Conservation (phyloP, 2,329 filamentous ascomycete genomes). For the Elsinoe australis region DNA sequence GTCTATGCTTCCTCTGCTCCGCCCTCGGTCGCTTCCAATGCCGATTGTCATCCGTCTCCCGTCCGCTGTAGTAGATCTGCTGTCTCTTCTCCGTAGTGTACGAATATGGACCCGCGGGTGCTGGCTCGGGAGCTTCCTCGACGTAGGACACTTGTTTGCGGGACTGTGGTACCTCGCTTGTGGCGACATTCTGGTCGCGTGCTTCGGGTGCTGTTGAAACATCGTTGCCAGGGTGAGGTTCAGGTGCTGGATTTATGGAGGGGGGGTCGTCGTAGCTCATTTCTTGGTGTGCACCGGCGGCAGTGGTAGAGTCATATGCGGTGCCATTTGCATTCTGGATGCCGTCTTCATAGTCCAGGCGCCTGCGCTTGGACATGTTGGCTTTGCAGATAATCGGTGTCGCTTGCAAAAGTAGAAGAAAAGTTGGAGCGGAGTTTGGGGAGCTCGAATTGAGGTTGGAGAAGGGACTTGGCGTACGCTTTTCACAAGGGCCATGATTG, state of each 20-base stretch:
- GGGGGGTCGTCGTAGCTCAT: constrained; percentile 31
- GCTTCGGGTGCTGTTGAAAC: neutral
- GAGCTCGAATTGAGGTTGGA: neutral
- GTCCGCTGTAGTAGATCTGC: constrained; percentile 18
- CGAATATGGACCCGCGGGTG: constrained; percentile 17
- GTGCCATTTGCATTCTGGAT: neutral
- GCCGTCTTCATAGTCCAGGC: constrained; percentile 13
- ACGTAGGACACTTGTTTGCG: constrained; percentile 19
- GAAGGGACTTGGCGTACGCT: too few species aligned
- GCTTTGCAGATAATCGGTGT: too few species aligned
- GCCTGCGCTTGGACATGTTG: constrained; percentile 15
- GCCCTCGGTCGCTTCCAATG: neutral
- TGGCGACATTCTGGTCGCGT: neutral
- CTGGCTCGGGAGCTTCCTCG: constrained; percentile 17
- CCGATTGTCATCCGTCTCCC: neutral
- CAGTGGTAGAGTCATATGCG: neutral
- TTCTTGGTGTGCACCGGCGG: neutral
- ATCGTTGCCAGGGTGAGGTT: constrained; percentile 46
- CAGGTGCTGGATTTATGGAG: constrained; percentile 53
- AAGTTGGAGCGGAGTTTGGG: too few species aligned
- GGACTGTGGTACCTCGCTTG: constrained; percentile 35
- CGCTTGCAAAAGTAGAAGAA: too few species aligned
- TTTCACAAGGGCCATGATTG: too few species aligned
- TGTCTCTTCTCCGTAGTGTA: constrained; percentile 16
- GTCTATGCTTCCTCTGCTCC: constrained; percentile 24